A percentile compares a stretch with the other conserved stretches of the same genome.
phyloP scores from a whole-genome alignment of 225 moss, liverwort and hornwort species.

The Antitrichia curtipendula region DNA sequence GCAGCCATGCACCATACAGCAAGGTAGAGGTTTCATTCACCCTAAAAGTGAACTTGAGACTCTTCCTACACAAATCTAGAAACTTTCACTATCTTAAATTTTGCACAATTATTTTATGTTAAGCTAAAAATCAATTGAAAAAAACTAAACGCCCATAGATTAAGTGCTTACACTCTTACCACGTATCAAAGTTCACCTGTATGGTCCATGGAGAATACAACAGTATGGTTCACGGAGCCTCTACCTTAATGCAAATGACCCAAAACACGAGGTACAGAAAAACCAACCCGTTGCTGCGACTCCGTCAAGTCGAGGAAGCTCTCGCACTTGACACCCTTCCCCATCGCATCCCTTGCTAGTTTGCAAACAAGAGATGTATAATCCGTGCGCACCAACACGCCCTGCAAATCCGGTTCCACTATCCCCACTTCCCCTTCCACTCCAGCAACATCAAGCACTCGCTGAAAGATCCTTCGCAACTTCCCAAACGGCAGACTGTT shows the following conservation, averaged over 20 bases:
- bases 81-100: background rate
- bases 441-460: background rate
- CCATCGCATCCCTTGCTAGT: slow-evolving; percentile 22
- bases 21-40: background rate
- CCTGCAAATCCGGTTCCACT: slow-evolving; percentile 19
- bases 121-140: background rate
- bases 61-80: background rate
- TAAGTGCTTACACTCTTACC: background rate
- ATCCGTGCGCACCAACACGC: slow-evolving; percentile 29
- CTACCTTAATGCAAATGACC: background rate
- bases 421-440: slow-evolving; percentile 15
- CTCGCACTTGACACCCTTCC: slow-evolving; percentile 16
- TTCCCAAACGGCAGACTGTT: slow-evolving; percentile 16
- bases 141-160: background rate
- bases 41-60: background rate
- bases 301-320: slow-evolving; percentile 19
- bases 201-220: background rate
- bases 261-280: background rate
- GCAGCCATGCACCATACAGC: background rate
- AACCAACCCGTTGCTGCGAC: background rate
- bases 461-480: slow-evolving; percentile 20
- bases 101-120: background rate
- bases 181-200: background rate
- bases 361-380: slow-evolving; percentile 34
- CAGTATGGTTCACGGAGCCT: background rate